Conservation (phyloP, 805 yeast species). For the Nakazawaea peltata region DNA sequence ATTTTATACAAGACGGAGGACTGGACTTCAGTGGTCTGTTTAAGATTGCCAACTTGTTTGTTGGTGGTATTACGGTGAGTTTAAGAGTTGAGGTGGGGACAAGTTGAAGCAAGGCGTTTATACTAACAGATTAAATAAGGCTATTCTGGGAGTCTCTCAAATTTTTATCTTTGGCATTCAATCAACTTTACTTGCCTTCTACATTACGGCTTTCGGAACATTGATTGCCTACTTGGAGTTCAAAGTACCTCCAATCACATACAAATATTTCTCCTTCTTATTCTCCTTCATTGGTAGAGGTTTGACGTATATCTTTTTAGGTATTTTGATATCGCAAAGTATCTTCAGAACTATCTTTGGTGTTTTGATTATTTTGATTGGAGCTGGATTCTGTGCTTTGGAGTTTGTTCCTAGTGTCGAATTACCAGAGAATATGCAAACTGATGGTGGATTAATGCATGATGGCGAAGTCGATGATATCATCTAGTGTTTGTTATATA, state of each 20-base stretch:
- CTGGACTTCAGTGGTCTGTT: slow-evolving; percentile 41
- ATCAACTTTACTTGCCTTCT: slow-evolving; percentile 51
- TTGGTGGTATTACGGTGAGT: slow-evolving; percentile 48
- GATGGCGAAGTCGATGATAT: slow-evolving; percentile 24
- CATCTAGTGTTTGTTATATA: no score
- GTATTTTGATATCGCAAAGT: slow-evolving; percentile 39
- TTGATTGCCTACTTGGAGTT: slow-evolving; percentile 39
- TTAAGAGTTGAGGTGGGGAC: no score
- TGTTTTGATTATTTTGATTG: slow-evolving; percentile 48
- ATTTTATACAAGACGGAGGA: neutral
- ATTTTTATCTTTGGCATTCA: slow-evolving; percentile 27
- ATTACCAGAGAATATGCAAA: slow-evolving; percentile 77
- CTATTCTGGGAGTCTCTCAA: slow-evolving; percentile 41
- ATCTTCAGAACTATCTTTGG: slow-evolving; percentile 52
- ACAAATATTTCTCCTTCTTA: slow-evolving; percentile 57
- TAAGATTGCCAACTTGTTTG: slow-evolving; percentile 43
- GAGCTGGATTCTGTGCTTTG: slow-evolving; percentile 49
- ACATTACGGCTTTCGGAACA: slow-evolving; percentile 45
- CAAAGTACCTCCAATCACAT: slow-evolving; percentile 51
- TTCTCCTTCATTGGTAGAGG: slow-evolving; percentile 76
- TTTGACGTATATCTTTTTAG: slow-evolving; percentile 43
- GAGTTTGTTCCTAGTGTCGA: slow-evolving; percentile 71
- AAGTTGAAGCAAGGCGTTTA: no score
- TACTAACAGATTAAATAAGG: no score
- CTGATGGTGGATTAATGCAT: slow-evolving; percentile 29